phyloP scores from a whole-genome alignment of 2,329 filamentous ascomycete species.

The Botrytis cinerea region DNA sequence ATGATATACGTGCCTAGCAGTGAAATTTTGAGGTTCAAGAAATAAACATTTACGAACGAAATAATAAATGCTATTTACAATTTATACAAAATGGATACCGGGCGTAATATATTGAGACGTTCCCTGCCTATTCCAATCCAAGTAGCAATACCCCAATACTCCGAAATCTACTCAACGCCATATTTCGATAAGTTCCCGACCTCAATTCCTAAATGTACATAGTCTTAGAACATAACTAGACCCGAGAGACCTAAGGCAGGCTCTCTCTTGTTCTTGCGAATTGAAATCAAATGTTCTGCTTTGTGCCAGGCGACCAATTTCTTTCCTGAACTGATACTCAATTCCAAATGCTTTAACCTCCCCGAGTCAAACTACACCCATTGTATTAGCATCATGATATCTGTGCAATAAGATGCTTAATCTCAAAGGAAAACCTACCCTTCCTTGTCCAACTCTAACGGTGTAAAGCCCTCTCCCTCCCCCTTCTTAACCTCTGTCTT shows the following conservation, averaged over 20 bases:
- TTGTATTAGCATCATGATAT: conserved; percentile 29
- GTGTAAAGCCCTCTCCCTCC: conserved; percentile 40
- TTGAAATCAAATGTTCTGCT: background rate
- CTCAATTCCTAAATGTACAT: background rate
- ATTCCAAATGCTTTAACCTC: conserved; percentile 24
- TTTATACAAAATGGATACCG: conserved; percentile 5
- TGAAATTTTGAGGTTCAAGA: background rate
- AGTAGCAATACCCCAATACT: background rate
- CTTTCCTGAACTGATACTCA: background rate
- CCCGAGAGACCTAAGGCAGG: background rate
- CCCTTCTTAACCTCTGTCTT: conserved; percentile 25
- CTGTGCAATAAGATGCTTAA: background rate
- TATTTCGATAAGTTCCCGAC: background rate
- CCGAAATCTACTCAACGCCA: conserved; percentile 8
- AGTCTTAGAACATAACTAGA: background rate
- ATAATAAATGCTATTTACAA: conserved; percentile 5
- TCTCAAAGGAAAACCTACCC: conserved; percentile 30
- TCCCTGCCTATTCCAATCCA: background rate
- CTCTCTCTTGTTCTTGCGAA: background rate
- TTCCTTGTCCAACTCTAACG: conserved; percentile 40
- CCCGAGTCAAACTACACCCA: conserved; percentile 33
- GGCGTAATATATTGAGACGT: background rate
- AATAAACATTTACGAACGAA: background rate
- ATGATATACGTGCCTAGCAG: background rate
- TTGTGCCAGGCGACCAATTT: background rate